Evolutionary conservation across 306 rosid genomes (phyloP).

Genomic region (Potentilla sterilis): DNA sequence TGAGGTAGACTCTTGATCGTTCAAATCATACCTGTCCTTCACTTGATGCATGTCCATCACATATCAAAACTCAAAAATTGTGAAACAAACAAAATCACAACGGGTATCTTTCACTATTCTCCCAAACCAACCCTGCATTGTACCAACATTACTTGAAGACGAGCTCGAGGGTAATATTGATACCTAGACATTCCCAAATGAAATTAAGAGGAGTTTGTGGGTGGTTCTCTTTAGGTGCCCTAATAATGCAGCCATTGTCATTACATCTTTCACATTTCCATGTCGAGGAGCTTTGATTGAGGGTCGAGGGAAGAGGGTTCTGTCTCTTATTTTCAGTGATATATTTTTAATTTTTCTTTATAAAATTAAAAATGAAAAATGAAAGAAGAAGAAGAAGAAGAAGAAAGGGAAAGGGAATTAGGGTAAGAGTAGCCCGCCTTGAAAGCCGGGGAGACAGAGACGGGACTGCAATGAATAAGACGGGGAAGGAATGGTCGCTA

Average conservation of each 20-base stretch:
- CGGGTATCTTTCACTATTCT: neutral
- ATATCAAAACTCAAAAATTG: neutral
- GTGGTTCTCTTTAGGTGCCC: neutral
- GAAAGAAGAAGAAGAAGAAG: no score
- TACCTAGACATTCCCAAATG: neutral
- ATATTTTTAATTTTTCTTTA: neutral
- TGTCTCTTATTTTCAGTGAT: neutral
- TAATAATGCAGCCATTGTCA: neutral
- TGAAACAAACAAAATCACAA: neutral
- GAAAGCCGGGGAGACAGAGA: constrained; percentile 70
- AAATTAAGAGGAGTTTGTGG: neutral
- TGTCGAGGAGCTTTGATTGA: neutral
- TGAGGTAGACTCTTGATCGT: neutral
- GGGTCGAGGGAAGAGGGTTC: neutral
- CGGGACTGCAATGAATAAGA: constrained; percentile 31
- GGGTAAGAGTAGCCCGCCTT: constrained; percentile 44
- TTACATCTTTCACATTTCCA: neutral
- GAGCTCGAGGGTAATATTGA: no score
- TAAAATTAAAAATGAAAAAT: no score
- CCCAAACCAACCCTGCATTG: neutral
- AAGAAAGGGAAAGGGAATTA: no score
- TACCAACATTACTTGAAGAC: neutral
- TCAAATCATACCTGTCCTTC: neutral
- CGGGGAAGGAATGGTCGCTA: constrained; percentile 40
- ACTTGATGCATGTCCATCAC: neutral